These are phyloP conservation scores for Discostella stelligera DNA, from an alignment of 352 stramenopile genomes.

Conservation along the genomic window DNA sequence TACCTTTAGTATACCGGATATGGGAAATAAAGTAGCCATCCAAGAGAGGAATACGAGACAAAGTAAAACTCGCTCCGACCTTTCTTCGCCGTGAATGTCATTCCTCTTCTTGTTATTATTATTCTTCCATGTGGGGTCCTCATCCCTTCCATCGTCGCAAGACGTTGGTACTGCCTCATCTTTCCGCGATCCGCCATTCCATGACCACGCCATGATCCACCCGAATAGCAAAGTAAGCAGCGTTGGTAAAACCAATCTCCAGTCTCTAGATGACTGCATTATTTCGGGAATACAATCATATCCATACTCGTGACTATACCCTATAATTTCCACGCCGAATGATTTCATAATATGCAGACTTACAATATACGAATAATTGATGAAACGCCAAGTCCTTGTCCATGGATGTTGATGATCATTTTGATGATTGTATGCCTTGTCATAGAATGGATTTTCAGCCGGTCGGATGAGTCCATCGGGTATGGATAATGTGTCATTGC, in stretches of 20 bases:
- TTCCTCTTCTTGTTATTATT: background rate
- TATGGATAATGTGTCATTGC: slow-evolving; percentile 64
- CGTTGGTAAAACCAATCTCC: slow-evolving; percentile 49
- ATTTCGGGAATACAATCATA: slow-evolving; percentile 73
- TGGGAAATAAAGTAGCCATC: slow-evolving; percentile 74
- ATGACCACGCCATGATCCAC: slow-evolving; percentile 17
- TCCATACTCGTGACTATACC: slow-evolving; percentile 80
- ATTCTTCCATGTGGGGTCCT: no score
- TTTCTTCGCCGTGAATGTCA: slow-evolving; percentile 13
- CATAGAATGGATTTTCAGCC: slow-evolving; percentile 80
- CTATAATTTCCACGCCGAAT: slow-evolving; percentile 65
- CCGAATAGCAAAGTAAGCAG: slow-evolving; percentile 30
- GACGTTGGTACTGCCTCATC: background rate
- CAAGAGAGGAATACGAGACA: slow-evolving; percentile 63
- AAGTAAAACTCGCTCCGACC: slow-evolving; percentile 44
- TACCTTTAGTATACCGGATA: slow-evolving; percentile 77
- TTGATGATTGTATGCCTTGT: slow-evolving; percentile 44
- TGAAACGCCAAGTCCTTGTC: slow-evolving; percentile 27
- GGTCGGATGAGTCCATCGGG: slow-evolving; percentile 72
- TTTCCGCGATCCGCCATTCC: slow-evolving; percentile 23
- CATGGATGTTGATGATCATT: slow-evolving; percentile 3
- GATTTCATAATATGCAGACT: slow-evolving; percentile 69
- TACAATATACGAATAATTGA: slow-evolving; percentile 73
- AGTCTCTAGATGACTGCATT: slow-evolving; percentile 44
- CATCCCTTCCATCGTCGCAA: background rate